These are phyloP conservation scores for Teratosphaeria zuluensis DNA, from an alignment of 2,329 filamentous ascomycete genomes.

Conservation along the genomic window DNA sequence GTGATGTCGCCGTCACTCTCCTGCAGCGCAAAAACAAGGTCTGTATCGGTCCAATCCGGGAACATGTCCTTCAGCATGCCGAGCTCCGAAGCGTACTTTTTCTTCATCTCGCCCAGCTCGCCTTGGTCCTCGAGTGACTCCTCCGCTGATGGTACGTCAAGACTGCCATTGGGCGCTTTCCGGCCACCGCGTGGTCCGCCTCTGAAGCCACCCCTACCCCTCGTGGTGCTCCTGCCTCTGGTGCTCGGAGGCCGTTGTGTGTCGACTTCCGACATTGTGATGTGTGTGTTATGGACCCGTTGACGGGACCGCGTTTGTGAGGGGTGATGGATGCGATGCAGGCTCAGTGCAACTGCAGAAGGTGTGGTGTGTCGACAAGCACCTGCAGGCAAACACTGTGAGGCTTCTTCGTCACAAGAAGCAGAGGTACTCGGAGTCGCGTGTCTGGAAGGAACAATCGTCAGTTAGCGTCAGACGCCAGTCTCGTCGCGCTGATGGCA, in stretches of 20 bases:
- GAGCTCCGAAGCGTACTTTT: conserved; percentile 73
- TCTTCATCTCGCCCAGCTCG: conserved; percentile 86
- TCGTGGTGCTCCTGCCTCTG: conserved; percentile 81
- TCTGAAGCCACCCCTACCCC: conserved; percentile 65
- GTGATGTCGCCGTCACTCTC: conserved; percentile 72
- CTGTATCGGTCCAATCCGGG: conserved; percentile 88
- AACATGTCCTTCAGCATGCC: conserved; percentile 84
- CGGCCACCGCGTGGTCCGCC: conserved; percentile 33
- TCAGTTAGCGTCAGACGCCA: background rate
- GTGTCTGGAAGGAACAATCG: background rate
- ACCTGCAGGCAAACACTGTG: background rate
- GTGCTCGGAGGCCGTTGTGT: conserved; percentile 63
- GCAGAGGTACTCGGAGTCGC: background rate
- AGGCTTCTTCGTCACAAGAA: background rate
- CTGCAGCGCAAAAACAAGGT: conserved; percentile 84
- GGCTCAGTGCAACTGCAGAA: background rate
- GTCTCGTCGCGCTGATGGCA: background rate
- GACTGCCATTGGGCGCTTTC: conserved; percentile 52
- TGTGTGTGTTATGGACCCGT: conserved; percentile 8
- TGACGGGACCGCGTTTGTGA: background rate
- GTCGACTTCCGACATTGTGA: conserved; percentile 86
- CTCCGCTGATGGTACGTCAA: conserved; percentile 38
- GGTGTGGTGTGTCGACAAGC: background rate
- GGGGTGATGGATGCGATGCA: background rate
- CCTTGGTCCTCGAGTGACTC: conserved; percentile 68